Conservation (phyloP, 75 land plant genomes). For the Sequoia sempervirens region DNA sequence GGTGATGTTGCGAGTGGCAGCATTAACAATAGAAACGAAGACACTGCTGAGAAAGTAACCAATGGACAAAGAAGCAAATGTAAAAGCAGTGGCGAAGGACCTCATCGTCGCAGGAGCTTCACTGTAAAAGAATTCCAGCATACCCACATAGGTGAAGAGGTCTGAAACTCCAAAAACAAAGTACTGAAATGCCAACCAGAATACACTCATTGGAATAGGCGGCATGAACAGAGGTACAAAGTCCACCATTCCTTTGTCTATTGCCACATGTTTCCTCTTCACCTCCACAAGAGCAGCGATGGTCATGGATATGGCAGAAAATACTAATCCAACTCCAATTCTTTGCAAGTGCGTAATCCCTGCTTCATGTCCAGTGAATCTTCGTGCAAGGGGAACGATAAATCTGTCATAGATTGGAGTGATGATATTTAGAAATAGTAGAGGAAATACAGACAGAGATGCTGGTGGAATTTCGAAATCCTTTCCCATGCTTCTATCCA, state of each 20-base stretch:
- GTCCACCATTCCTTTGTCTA: slow-evolving; percentile 5
- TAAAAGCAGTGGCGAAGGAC: slow-evolving; percentile 10
- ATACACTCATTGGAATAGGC: slow-evolving; percentile 21
- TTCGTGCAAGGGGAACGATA: slow-evolving; percentile 19
- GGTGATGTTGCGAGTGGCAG: slow-evolving; percentile 11
- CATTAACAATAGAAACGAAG: slow-evolving; percentile 28
- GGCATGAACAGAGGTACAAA: background rate
- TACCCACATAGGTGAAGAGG: slow-evolving; percentile 25
- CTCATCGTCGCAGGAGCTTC: slow-evolving; percentile 21
- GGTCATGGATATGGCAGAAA: slow-evolving; percentile 39
- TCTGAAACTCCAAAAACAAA: slow-evolving; percentile 21
- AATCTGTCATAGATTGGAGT: slow-evolving; percentile 12
- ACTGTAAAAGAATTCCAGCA: slow-evolving; percentile 29
- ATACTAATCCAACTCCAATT: slow-evolving; percentile 23
- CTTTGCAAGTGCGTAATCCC: slow-evolving; percentile 28
- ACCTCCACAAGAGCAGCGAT: slow-evolving; percentile 37
- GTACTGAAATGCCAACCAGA: slow-evolving; percentile 25
- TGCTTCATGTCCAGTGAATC: background rate
- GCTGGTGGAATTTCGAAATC: slow-evolving; percentile 18
- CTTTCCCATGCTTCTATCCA: slow-evolving; percentile 21
- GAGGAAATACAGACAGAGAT: slow-evolving; percentile 4
- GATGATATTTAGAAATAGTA: slow-evolving; percentile 12
- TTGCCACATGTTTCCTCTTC: slow-evolving; percentile 18
- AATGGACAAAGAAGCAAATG: slow-evolving; percentile 12
- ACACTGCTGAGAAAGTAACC: slow-evolving; percentile 30